Evolutionary conservation across 768 basidiomycete genomes (phyloP).

Genomic region (Lyophyllum decastes): DNA sequence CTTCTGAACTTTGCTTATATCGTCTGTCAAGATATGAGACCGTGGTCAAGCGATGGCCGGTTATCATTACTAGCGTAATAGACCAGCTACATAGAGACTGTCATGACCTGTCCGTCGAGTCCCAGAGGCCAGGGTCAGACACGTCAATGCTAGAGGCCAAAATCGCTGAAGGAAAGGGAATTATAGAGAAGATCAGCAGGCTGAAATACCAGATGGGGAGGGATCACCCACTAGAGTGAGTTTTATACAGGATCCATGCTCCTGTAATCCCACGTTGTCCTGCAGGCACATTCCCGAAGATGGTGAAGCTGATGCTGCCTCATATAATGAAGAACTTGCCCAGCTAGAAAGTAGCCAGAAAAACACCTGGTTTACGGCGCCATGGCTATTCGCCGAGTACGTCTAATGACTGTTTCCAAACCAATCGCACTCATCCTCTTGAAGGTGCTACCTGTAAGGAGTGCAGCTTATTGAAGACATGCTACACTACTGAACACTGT

Average conservation of each 20-base stretch:
- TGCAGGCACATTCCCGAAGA: conserved; percentile 72
- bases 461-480: background rate
- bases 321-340: conserved; percentile 78
- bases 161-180: conserved; percentile 73
- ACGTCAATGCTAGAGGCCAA: conserved; percentile 34
- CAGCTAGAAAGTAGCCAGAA: conserved; percentile 44
- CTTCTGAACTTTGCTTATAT: background rate
- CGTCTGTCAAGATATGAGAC: conserved; percentile 66
- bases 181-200: conserved; percentile 73
- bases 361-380: conserved; percentile 87
- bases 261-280: background rate
- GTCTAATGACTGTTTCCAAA: conserved; percentile 26
- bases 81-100: conserved; percentile 73
- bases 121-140: conserved; percentile 25
- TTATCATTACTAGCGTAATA: conserved; percentile 81
- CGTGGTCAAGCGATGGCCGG: conserved; percentile 77
- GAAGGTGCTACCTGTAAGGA: conserved; percentile 74
- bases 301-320: conserved; percentile 63
- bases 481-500: background rate
- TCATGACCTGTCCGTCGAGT: conserved; percentile 55
- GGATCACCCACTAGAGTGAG: conserved; percentile 70
- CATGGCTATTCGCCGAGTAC: conserved; percentile 97
- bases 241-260: background rate
- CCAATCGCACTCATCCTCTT: background rate
- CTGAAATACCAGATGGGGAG: conserved; percentile 90